These are phyloP conservation scores for Phytophthora nicotianae DNA, from an alignment of 352 stramenopile genomes.

Conservation along the genomic window DNA sequence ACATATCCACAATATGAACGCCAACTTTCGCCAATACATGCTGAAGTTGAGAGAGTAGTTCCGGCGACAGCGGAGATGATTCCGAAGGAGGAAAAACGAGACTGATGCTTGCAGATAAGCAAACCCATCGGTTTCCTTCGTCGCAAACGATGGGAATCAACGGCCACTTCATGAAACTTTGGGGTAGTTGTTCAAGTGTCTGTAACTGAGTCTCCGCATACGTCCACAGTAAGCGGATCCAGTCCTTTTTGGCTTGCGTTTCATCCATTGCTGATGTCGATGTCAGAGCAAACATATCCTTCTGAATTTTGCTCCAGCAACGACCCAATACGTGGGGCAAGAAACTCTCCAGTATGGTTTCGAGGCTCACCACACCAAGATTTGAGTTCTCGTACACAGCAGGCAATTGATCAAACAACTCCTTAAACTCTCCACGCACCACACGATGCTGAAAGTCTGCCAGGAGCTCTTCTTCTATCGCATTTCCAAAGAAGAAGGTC, in stretches of 20 bases:
- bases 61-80: slow-evolving; percentile 7
- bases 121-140: slow-evolving; percentile 40
- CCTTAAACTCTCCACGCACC: slow-evolving; percentile 44
- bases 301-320: slow-evolving; percentile 36
- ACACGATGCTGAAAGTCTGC: slow-evolving; percentile 46
- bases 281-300: slow-evolving; percentile 39
- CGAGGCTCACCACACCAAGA: slow-evolving; percentile 40
- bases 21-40: slow-evolving; percentile 46
- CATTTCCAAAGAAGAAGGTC: slow-evolving; percentile 49
- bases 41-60: slow-evolving; percentile 28
- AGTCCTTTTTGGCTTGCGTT: slow-evolving; percentile 38
- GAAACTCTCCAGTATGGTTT: slow-evolving; percentile 41
- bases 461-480: slow-evolving; percentile 58
- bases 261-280: slow-evolving; percentile 7
- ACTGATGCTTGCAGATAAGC: slow-evolving; percentile 34
- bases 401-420: slow-evolving; percentile 50
- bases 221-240: slow-evolving; percentile 54
- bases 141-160: slow-evolving; percentile 43
- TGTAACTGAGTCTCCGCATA: slow-evolving; percentile 52
- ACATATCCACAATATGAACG: slow-evolving; percentile 50
- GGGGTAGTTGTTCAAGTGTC: slow-evolving; percentile 28
- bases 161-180: slow-evolving; percentile 46
- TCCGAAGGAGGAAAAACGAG: slow-evolving; percentile 41
- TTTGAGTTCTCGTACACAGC: slow-evolving; percentile 53
- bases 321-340: slow-evolving; percentile 46